Percentiles rank a stretch among this genome's conserved stretches.
Evolutionary conservation across 2,329 filamentous ascomycete genomes (phyloP).

Genomic region (Aspergillus jensenii): DNA sequence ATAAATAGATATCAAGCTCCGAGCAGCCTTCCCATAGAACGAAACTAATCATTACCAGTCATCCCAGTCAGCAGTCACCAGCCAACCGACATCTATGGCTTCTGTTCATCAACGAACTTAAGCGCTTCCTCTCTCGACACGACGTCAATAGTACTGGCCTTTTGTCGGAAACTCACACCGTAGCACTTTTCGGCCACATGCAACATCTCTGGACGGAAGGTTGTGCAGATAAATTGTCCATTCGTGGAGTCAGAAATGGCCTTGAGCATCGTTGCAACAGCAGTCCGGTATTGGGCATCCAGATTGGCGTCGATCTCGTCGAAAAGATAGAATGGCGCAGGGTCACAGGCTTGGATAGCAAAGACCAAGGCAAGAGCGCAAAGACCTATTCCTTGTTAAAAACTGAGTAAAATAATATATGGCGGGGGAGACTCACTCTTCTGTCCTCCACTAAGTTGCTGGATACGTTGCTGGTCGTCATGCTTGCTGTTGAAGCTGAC

Average conservation of each 20-base stretch:
- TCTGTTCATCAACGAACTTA: conserved; percentile 89
- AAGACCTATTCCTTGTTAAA: conserved; percentile 59
- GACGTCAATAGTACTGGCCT: conserved; percentile 91
- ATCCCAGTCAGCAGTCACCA: conserved; percentile 11
- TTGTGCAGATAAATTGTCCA: conserved; percentile 96
- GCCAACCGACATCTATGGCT: conserved; percentile 31
- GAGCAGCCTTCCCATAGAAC: conserved; percentile 13
- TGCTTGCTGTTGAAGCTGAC: conserved; percentile 99
- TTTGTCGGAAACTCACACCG: conserved; percentile 86
- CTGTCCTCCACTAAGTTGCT: conserved; percentile 94
- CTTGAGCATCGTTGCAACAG: conserved; percentile 84
- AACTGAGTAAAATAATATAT: neutral
- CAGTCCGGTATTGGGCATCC: conserved; percentile 95
- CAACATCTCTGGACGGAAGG: conserved; percentile 95
- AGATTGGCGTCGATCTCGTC: conserved; percentile 99
- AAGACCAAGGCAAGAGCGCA: conserved; percentile 98
- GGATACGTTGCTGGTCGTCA: conserved; percentile 96
- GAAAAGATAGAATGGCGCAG: conserved; percentile 97
- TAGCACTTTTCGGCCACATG: conserved; percentile 96
- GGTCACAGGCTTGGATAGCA: conserved; percentile 96
- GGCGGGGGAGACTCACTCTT: conserved; percentile 68
- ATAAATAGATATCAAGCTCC: conserved; percentile 5
- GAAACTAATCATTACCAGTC: conserved; percentile 13
- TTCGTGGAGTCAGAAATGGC: conserved; percentile 63
- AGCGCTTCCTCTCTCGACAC: conserved; percentile 84